Base-by-base conservation (phyloP, 2,329 filamentous ascomycete species). In the Penicillium capsulatum region DNA sequence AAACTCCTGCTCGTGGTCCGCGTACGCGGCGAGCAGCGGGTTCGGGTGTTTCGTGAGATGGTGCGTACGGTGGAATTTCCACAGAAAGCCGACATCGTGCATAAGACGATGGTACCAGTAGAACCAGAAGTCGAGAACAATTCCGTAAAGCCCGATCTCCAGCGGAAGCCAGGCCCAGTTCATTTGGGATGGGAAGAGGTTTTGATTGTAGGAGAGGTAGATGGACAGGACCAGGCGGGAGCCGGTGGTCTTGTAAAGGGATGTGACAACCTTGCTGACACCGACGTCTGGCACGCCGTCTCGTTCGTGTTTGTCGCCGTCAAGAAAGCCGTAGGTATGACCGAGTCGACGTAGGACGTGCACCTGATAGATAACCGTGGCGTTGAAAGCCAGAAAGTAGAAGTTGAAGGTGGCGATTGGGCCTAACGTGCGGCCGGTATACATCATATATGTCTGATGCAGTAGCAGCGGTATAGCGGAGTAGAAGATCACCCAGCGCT, bases 61-160 rank as follows among this genome's bases (percentile, higher is more conserved):
- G 47, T 56, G 53, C 8, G 51, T 56, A n/a, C 53, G 51, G 38
- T 56, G 53, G 42, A 50, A 56, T 28, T 56, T 45, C 53, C 53
- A 56, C 9, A 56, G 38, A 2, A 38, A 36, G 34, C 35, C 45
- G 16, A 55, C 37, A 13, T 55, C 52, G 19, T 57, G 54, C 47
- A 55, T 55, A 2, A 48, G n/a, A 1, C 54, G 52, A 26, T 57
- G 54, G 38, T 57, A 57, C 54, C 52, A 57, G 41, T 56, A 57
- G 43, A 56, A 56, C 53, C 53, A 56, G 42, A 56, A 57, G 34
- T 57, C 54, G 43, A 57, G 47, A 44, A 53, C 50, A 24, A 57
- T 48, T 6, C 51, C 48, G 40, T 55, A 57, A 1, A 57, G 22
- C 1, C 54, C 52, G 9, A 37, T 42, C 26, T 57, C 54, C 0